Evolutionary conservation across 2,329 filamentous ascomycete species (phyloP), one percentile per base, ranked within the genome.

Genomic region (Tolypocladium endophyticum): DNA sequence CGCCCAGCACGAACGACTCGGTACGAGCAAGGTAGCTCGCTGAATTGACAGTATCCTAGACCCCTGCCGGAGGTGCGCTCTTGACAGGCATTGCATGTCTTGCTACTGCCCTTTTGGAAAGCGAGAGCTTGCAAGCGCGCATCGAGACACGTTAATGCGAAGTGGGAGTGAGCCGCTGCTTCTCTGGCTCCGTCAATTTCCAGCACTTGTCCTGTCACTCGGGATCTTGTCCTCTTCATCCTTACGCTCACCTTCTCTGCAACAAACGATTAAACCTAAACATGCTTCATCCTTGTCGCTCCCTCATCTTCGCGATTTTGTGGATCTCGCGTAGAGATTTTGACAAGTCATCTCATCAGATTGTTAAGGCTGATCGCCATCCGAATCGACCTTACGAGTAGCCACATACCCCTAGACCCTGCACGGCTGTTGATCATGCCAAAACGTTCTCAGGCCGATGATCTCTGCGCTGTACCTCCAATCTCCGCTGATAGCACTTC

Each of bases 381-480:
- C 23, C 11, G 50, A 28, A 35, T n/a, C 18, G 20, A 53, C 50
- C 20, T 20, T 36, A 36, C 11, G 8, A 36, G 35, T 23, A 33
- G 23, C 7, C 30, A 23, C 50, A 2, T 12, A 20, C 20, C 30
- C 18, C 9, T 6, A 36, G 30, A 3, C 9, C 30, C 20, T 36
- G 30, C 50, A 53, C 30, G 12, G 47, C 56, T 30, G 20, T 52
- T 36, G 11, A 43, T 54, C 60, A 64, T 64, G 61, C 58, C 64
- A 20, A 59, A 61, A 25, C 53, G 47, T 33, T 16, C 28, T 56
- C 59, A 59, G 54, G n/a, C 55, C 39, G 38, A n/a, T 4, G 59
- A 59, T 12, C 54, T 62, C 45, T 59, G 62, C 28, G 58, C 58
- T 7, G 55, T 63, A 20, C 60, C 64, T n/a, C 61, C 61, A 33